Evolutionary conservation across 768 basidiomycete species (phyloP).

Genomic region (Lentinula detonsa): DNA sequence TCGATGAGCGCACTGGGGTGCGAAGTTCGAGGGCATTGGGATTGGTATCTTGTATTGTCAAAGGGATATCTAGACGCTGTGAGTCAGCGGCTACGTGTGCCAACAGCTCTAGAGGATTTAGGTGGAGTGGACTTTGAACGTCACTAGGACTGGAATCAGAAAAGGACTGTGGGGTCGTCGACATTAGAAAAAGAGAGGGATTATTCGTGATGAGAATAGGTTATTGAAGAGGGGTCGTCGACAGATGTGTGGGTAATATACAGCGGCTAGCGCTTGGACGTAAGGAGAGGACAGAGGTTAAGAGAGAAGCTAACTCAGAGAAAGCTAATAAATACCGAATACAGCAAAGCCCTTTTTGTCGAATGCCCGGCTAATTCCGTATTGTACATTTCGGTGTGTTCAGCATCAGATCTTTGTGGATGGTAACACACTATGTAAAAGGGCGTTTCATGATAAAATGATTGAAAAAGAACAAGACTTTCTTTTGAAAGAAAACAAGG

Average conservation of each 20-base stretch:
- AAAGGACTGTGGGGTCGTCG: background rate
- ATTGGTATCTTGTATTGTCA: background rate
- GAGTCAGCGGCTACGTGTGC: slow-evolving; percentile 3
- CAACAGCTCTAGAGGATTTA: background rate
- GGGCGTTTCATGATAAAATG: background rate
- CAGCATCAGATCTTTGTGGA: background rate
- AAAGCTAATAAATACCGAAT: background rate
- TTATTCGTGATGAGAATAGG: slow-evolving; percentile 4
- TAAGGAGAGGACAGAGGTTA: slow-evolving; percentile 2
- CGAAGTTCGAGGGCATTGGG: background rate
- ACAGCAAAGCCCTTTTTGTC: slow-evolving; percentile 8
- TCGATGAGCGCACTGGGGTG: background rate
- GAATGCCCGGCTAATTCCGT: slow-evolving; percentile 25
- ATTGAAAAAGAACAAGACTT: background rate
- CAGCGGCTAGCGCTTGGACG: slow-evolving; percentile 8
- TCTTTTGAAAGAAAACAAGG: background rate
- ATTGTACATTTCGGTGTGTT: slow-evolving; percentile 21
- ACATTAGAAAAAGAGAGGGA: background rate
- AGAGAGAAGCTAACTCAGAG: background rate
- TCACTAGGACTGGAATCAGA: background rate
- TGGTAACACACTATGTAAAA: background rate
- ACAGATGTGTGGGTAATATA: background rate
- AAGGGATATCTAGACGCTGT: background rate
- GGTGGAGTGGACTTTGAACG: background rate
- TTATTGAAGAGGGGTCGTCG: slow-evolving; percentile 1